These are phyloP conservation scores for Inga oerstediana DNA, from an alignment of 306 rosid genomes.

Conservation along the genomic window DNA sequence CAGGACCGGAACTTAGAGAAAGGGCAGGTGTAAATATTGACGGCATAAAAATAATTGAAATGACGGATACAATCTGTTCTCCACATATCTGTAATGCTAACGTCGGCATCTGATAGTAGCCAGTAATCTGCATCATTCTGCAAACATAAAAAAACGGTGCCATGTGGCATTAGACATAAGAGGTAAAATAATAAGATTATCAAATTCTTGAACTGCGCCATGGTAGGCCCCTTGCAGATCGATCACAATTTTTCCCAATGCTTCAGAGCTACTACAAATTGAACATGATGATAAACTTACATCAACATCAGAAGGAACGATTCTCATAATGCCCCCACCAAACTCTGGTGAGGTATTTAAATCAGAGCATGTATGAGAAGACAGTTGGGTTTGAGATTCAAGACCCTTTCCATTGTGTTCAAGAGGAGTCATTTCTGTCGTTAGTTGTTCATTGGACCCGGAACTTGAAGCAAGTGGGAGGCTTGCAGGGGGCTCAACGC, in stretches of 20 bases:
- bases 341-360: conserved; percentile 66
- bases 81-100: conserved; percentile 99
- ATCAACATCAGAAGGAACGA: conserved; percentile 91
- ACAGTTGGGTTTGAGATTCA: conserved; percentile 61
- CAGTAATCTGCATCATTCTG: conserved; percentile 98
- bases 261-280: conserved; percentile 6
- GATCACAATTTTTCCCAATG: background rate
- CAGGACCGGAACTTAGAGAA: background rate
- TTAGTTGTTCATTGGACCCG: conserved; percentile 68
- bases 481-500: conserved; percentile 60
- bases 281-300: conserved; percentile 56
- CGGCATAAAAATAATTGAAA: conserved; percentile 28
- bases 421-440: conserved; percentile 52
- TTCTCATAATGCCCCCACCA: conserved; percentile 94
- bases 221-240: background rate
- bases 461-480: conserved; percentile 82
- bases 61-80: conserved; percentile 86
- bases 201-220: background rate
- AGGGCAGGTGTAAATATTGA: background rate
- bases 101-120: conserved; percentile 95
- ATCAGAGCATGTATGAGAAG: conserved; percentile 66
- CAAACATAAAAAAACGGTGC: background rate
- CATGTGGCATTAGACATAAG: conserved; percentile 7
- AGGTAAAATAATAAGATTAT: background rate
- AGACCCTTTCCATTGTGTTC: conserved; percentile 55